phyloP scores from a whole-genome alignment of 129 eudicot species.

The Tagetes erecta region DNA sequence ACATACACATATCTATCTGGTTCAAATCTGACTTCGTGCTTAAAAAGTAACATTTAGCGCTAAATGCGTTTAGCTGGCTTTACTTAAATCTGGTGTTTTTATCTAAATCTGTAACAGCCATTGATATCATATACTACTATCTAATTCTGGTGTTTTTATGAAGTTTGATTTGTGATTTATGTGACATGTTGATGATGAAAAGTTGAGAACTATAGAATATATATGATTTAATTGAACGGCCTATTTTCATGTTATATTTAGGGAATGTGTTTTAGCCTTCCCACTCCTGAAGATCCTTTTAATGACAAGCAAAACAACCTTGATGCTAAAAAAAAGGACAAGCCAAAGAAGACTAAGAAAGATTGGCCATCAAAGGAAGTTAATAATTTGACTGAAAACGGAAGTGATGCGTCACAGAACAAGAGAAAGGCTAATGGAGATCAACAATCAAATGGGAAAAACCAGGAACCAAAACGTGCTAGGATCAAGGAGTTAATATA shows the following conservation, averaged over 20 bases:
- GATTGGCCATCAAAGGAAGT: constrained; percentile 29
- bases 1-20: background rate
- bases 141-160: no score
- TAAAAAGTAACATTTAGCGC: background rate
- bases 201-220: background rate
- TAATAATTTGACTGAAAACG: constrained; percentile 25
- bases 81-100: no score
- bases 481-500: constrained; percentile 25
- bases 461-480: constrained; percentile 26
- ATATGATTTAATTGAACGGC: background rate
- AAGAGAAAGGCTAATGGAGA: constrained; percentile 33
- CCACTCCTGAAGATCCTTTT: constrained; percentile 85
- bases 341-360: constrained; percentile 43
- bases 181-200: background rate
- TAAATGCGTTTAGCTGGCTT: background rate
- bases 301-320: constrained; percentile 50
- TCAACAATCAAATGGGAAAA: constrained; percentile 11
- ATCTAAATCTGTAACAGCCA: no score
- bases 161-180: background rate
- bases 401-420: constrained; percentile 26
- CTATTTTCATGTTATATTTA: constrained; percentile 16
- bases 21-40: background rate
- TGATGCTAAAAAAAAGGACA: constrained; percentile 37
- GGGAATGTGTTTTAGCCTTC: constrained; percentile 94
- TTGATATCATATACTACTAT: no score